Evolutionary conservation across 1,284 basidiomycete species (phyloP), one percentile per base, ranked within the genome.

Genomic region (Trichosporon asahii): DNA sequence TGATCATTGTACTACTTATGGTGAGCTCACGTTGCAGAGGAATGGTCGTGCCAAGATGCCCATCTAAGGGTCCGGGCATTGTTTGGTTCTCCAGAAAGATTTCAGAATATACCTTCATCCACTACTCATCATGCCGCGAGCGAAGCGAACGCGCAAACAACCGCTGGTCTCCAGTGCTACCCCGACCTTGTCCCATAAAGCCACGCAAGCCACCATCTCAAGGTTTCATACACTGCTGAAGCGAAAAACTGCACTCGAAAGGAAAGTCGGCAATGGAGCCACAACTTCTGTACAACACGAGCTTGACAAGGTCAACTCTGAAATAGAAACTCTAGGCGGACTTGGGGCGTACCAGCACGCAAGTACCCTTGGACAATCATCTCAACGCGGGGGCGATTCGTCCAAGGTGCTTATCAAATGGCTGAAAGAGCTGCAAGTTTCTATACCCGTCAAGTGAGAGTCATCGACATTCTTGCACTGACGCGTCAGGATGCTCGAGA

Each of bases 361-460:
- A 86, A 94, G 92, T 53, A 87, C 84, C 65, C 86, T 91, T 21
- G 93, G 93, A 0, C 93, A 95, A 79, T 88, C 89, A 4, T 86
- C 84, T 14, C 90, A 93, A 72, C 85, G 93, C 68, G 93, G 93
- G 18, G 93, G 93, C 5, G 93, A 93, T 15, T 92, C 90, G 75
- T 91, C 94, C 77, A 90, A 88, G 76, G 85, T 94, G 1, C 83
- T 94, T 25, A 86, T 95, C 63, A 79, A 76, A 27, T 95, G 92
- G 92, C 80, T 95, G 72, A 87, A 87, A 72, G 88, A 88, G 66
- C 76, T 89, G 71, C 83, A 85, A 2, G 65, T 68, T 2, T 14
- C 15, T 14, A 9, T 15, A 8, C 2, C 40, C 4, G 31, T 69
- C 4, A 65, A 40, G 72, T 70, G 27, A 49, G 67, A 15, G 6